Evolutionary conservation across 208 protist species (phyloP).

Genomic region (Leishmania tropica): DNA sequence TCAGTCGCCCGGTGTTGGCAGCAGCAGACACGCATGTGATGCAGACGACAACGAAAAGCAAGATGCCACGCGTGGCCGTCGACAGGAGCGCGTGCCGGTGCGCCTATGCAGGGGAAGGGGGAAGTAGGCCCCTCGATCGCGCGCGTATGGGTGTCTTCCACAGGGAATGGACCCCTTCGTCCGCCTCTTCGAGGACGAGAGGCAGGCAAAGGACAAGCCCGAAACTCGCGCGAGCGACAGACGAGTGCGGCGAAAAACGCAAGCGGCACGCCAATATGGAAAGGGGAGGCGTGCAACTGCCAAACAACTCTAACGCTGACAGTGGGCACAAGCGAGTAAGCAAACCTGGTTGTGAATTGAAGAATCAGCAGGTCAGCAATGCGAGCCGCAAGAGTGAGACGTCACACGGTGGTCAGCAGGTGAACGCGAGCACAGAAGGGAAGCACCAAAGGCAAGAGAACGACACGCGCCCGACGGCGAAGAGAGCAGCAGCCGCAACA

Average conservation of each 20-base stretch:
- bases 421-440: neutral
- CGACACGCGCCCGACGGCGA: neutral
- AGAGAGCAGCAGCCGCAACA: neutral
- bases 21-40: neutral
- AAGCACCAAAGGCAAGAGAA: neutral
- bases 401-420: no score
- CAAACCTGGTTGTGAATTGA: no score
- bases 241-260: no score
- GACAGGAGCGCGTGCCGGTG: neutral
- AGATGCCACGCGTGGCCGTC: neutral
- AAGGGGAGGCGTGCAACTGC: no score
- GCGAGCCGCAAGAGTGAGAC: no score
- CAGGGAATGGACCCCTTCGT: neutral
- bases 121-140: neutral
- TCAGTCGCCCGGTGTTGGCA: neutral
- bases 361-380: no score
- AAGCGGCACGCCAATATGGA: no score
- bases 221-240: neutral
- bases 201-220: neutral
- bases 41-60: neutral
- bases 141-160: neutral
- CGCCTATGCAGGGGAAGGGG: neutral
- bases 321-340: no score
- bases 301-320: no score
- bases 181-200: neutral